These are phyloP conservation scores for Senna tora DNA, from an alignment of 306 rosid species.

Conservation along the genomic window DNA sequence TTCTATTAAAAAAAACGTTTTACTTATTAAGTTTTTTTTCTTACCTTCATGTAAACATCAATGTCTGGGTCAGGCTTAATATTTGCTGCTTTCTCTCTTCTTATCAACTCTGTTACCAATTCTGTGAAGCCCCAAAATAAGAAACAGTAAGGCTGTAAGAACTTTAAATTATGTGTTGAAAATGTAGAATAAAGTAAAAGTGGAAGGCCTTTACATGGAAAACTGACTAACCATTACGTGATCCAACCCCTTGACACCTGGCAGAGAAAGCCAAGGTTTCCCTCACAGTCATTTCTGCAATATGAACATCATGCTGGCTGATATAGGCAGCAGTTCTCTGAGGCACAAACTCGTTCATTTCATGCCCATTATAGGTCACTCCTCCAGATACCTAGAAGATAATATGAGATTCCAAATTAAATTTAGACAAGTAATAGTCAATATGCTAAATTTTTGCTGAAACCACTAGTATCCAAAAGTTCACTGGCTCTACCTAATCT, in stretches of 20 bases:
- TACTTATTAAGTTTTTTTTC: not conserved
- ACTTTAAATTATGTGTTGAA: slow-evolving; percentile 5
- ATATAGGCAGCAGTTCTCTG: slow-evolving; percentile 84
- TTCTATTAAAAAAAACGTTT: too few species aligned
- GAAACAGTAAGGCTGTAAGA: not conserved
- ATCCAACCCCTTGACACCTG: slow-evolving; percentile 65
- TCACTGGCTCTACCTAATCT: too few species aligned
- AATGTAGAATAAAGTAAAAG: not conserved
- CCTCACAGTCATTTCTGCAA: slow-evolving; percentile 88
- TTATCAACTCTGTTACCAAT: slow-evolving; percentile 65
- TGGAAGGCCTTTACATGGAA: not conserved
- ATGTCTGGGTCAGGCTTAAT: slow-evolving; percentile 77
- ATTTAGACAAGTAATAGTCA: too few species aligned
- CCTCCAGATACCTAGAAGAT: slow-evolving; percentile 41
- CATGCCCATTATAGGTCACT: slow-evolving; percentile 55
- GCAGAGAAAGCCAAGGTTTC: slow-evolving; percentile 84
- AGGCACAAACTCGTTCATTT: slow-evolving; percentile 53
- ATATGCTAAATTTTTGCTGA: too few species aligned
- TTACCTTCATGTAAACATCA: slow-evolving; percentile 87
- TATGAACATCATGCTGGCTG: slow-evolving; percentile 75
- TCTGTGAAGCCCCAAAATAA: slow-evolving; percentile 31
- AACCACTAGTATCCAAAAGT: too few species aligned
- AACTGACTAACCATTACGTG: slow-evolving; percentile 56
- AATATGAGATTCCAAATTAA: not conserved
- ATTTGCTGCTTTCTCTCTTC: slow-evolving; percentile 78